Base-by-base conservation (phyloP, 2,329 filamentous ascomycete species). In the Lachnellula arida region DNA sequence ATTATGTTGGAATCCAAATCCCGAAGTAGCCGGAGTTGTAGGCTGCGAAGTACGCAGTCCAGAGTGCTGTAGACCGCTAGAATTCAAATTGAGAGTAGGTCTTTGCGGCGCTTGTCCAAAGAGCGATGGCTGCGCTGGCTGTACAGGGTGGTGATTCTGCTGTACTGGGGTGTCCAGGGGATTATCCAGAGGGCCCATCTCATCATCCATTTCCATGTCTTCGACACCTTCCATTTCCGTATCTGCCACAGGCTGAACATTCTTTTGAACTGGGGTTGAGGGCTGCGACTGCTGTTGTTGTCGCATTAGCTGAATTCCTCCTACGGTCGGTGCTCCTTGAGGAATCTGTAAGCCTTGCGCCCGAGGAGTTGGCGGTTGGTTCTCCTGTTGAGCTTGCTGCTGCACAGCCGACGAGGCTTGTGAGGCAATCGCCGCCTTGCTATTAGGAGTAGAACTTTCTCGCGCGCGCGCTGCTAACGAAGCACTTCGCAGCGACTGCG, bases 141-240 rank as follows among this genome's bases (percentile, higher is more conserved):
- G 87, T 66, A 89, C 84, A 37, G 84, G 81, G 61, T 82, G 78
- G 50, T 86, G 80, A 63, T 62, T 67, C 28, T 64, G 51, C 53
- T 66, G 70, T 34, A 67, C 55, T 12, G 68, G 64, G 8, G 67
- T 67, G 49, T 73, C 81, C 60, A 84, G 80, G 47, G 84, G 80
- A 66, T 85, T 75, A 55, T 87, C 84, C 80, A 86, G 81, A 51
- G 79, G 76, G 4, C 83, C 85, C 49, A 89, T 78, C 7, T 85
- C 81, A 65, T 96, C 91, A 68, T 97, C 93, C 87, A 97, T 89
- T 68, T 97, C 93, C 93, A 97, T 97, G 68, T 96, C 91, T 51
- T 91, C 91, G 32, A 95, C 83, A 17, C 89, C 85, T 67, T 96
- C 92, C 77, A 96, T 85, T 58, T 96, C 88, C 15, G 48, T 51